Evolutionary conservation across 768 basidiomycete genomes (phyloP).

Genomic region (Leccinum boreale): DNA sequence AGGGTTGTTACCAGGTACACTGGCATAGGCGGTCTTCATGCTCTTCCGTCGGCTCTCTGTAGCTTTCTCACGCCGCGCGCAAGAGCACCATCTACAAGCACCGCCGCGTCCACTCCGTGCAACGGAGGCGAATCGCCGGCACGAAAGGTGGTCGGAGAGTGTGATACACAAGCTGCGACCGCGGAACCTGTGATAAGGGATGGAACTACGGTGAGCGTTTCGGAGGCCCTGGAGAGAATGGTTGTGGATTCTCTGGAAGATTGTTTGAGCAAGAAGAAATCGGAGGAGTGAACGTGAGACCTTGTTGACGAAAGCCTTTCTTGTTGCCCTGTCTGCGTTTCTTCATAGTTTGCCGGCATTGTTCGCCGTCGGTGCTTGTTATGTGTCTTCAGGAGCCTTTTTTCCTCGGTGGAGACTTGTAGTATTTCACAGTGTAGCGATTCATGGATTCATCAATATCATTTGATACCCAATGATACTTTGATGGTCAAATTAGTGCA

Average conservation of each 20-base stretch:
- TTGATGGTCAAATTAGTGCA: background rate
- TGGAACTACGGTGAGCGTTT: slow-evolving; percentile 9
- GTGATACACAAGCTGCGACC: background rate
- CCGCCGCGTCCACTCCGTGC: slow-evolving; percentile 9
- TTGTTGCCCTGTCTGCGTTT: background rate
- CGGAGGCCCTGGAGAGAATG: slow-evolving; percentile 26
- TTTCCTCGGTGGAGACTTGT: background rate
- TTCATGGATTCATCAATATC: background rate
- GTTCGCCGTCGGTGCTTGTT: background rate
- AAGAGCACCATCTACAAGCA: slow-evolving; percentile 24
- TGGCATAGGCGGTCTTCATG: background rate
- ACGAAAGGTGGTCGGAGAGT: background rate
- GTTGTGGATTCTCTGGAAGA: slow-evolving; percentile 15
- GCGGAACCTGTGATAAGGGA: background rate
- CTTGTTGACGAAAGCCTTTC: background rate
- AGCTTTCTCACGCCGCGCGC: slow-evolving; percentile 13
- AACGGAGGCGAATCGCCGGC: background rate
- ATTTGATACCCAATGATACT: background rate
- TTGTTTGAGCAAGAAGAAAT: background rate
- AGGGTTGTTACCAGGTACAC: background rate
- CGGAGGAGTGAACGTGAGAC: background rate
- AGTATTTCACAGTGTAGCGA: slow-evolving; percentile 1
- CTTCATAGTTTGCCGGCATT: background rate
- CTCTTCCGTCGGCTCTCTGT: slow-evolving; percentile 7
- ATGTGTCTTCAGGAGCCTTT: background rate